Percentiles rank a stretch among this genome's conserved stretches.
phyloP scores from a whole-genome alignment of 768 basidiomycete species.

The Mycena metata region DNA sequence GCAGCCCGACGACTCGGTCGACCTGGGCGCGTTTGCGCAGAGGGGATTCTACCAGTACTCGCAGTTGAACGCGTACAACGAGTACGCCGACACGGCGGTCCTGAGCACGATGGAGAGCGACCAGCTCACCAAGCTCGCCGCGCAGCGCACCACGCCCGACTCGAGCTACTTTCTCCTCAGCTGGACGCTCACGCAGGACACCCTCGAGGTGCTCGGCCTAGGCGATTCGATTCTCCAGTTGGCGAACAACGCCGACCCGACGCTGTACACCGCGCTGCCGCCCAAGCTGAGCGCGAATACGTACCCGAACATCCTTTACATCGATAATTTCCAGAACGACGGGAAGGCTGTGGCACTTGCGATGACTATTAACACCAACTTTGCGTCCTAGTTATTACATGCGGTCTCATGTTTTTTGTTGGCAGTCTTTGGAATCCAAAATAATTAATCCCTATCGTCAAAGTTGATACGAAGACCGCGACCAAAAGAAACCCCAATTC shows the following conservation, averaged over 20 bases:
- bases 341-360: slow-evolving; percentile 18
- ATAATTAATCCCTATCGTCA: too few species aligned
- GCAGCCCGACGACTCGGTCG: slow-evolving; percentile 20
- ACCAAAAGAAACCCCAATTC: too few species aligned
- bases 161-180: slow-evolving; percentile 23
- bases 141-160: slow-evolving; percentile 12
- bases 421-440: too few species aligned
- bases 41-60: slow-evolving; percentile 26
- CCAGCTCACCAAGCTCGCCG: slow-evolving; percentile 24
- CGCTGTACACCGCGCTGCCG: slow-evolving; percentile 25
- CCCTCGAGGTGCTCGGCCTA: slow-evolving; percentile 13
- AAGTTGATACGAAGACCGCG: too few species aligned
- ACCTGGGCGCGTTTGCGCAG: slow-evolving; percentile 14
- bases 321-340: slow-evolving; percentile 30
- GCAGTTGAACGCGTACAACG: slow-evolving; percentile 29
- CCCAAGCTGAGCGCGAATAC: slow-evolving; percentile 18
- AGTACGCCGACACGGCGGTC: slow-evolving; percentile 16
- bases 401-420: neutral
- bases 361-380: slow-evolving; percentile 26
- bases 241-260: slow-evolving; percentile 10
- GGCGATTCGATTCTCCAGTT: slow-evolving; percentile 22
- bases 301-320: slow-evolving; percentile 27
- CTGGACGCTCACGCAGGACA: slow-evolving; percentile 26
- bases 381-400: slow-evolving; percentile 13
- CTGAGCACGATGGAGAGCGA: slow-evolving; percentile 32